Conservation (phyloP, 108 stramenopile species). For the Fragilariopsis cylindrus region DNA sequence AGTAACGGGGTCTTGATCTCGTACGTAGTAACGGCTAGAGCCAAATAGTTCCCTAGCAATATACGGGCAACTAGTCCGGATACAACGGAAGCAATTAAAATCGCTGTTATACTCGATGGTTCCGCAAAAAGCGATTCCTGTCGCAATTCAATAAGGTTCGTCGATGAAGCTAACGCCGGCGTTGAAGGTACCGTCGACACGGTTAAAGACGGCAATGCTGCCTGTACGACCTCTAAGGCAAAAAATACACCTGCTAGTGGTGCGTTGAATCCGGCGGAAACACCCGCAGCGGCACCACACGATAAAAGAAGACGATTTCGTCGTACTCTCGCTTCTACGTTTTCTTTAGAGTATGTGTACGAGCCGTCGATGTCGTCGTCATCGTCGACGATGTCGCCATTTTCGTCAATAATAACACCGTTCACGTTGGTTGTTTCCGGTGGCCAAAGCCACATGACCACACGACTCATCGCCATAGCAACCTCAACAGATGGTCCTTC, state of each 20-base stretch:
- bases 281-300: constrained; percentile 92
- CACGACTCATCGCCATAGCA: constrained; percentile 66
- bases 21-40: constrained; percentile 55
- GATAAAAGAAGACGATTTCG: constrained; percentile 71
- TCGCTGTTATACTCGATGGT: constrained; percentile 67
- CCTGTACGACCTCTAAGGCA: constrained; percentile 85
- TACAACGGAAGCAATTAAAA: constrained; percentile 73
- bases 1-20: constrained; percentile 71
- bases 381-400: background rate
- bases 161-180: background rate
- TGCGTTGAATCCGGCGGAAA: constrained; percentile 93
- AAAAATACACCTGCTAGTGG: constrained; percentile 94
- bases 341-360: constrained; percentile 12
- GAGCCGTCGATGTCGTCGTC: constrained; percentile 7
- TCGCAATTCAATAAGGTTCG: constrained; percentile 15
- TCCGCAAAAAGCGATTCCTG: constrained; percentile 29
- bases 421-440: background rate
- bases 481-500: constrained; percentile 91
- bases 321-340: constrained; percentile 16
- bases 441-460: constrained; percentile 44
- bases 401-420: background rate
- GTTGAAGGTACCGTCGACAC: background rate
- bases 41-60: constrained; percentile 75
- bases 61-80: constrained; percentile 74
- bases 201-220: constrained; percentile 45